These are phyloP conservation scores for Asparagopsis taxiformis DNA, from an alignment of 31 red algal genomes.

Conservation along the genomic window DNA sequence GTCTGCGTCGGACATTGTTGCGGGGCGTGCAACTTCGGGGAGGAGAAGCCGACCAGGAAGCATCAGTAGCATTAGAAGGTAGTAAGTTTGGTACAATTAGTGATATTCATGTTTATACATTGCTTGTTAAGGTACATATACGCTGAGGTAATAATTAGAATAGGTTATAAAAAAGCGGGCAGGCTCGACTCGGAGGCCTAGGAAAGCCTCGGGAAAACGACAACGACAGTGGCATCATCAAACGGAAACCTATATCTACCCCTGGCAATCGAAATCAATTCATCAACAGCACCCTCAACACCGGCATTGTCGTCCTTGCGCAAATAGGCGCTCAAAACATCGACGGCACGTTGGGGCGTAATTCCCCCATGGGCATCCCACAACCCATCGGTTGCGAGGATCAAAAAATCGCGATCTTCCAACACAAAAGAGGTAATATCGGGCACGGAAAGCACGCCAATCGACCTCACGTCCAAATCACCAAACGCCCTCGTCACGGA, in stretches of 20 bases:
- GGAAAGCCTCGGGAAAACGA: not conserved
- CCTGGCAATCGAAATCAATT: conserved; percentile 20
- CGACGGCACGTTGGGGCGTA: conserved; percentile 13
- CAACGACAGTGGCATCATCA: not conserved
- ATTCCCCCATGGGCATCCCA: conserved; percentile 82
- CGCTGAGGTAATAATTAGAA: not conserved
- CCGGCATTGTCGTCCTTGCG: conserved; percentile 2
- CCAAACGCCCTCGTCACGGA: conserved; percentile 83
- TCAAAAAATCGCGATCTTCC: conserved; percentile 48
- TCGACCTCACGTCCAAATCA: conserved; percentile 55
- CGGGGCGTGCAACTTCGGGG: not conserved
- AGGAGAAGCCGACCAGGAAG: conserved; percentile 10
- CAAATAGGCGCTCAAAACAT: conserved; percentile 7
- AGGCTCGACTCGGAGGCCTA: not conserved
- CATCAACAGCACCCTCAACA: conserved; percentile 16
- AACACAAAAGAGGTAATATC: conserved; percentile 14
- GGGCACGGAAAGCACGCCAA: conserved; percentile 42
- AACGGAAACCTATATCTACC: conserved; percentile 1
- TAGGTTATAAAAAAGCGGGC: not conserved
- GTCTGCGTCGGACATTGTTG: conserved; percentile 14
- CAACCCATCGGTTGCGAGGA: conserved; percentile 89
- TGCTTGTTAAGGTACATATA: not conserved
- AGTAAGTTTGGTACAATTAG: not conserved
- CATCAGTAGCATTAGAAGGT: conserved; percentile 11
- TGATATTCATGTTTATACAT: conserved; percentile 1